These are phyloP conservation scores for Colletotrichum sp. DNA, from an alignment of 2,329 filamentous ascomycete genomes.

Conservation along the genomic window DNA sequence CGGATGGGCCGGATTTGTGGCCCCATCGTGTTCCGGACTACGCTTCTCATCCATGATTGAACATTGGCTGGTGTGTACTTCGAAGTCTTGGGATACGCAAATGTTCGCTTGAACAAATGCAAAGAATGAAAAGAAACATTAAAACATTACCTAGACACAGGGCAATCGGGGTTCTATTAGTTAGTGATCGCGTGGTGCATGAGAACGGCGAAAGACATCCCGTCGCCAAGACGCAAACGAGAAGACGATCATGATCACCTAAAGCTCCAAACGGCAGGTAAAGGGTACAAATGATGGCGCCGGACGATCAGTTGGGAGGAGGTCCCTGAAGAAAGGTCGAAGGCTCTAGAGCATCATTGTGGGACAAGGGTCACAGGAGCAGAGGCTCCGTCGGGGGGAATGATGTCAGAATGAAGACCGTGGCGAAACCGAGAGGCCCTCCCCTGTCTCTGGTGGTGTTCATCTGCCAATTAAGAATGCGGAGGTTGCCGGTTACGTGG, in stretches of 20 bases:
- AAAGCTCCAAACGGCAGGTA: neutral
- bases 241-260: neutral
- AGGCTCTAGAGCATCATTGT: neutral
- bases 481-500: neutral
- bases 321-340: neutral
- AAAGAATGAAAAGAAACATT: neutral
- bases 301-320: neutral
- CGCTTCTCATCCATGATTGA: slow-evolving; percentile 1
- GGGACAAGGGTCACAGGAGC: neutral
- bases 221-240: neutral
- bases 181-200: neutral
- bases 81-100: neutral
- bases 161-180: neutral
- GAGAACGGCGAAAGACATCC: neutral
- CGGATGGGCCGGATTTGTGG: neutral
- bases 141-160: neutral
- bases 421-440: neutral
- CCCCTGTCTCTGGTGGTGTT: neutral
- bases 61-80: neutral
- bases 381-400: neutral
- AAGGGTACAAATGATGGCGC: neutral
- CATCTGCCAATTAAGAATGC: neutral
- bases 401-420: slow-evolving; percentile 19
- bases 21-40: neutral
- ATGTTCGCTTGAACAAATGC: neutral